phyloP scores from a whole-genome alignment of 805 yeast species.

The Teunomyces atbi region DNA sequence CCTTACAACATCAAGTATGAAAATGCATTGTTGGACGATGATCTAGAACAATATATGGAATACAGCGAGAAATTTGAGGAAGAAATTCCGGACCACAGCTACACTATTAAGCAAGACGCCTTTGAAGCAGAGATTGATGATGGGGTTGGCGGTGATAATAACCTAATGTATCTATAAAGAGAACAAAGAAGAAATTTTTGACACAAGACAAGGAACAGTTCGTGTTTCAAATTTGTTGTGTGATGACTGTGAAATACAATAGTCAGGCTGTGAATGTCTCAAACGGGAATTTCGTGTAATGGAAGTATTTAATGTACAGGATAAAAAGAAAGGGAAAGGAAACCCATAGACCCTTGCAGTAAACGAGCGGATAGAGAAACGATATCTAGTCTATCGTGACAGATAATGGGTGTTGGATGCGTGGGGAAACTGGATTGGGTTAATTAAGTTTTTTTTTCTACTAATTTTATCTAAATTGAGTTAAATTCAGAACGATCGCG shows the following conservation, averaged over 20 bases:
- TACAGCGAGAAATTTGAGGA: conserved; percentile 3
- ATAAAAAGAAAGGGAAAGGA: not conserved
- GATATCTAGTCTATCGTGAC: too few relatives aligned
- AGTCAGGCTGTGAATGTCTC: not conserved
- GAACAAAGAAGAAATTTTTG: not conserved
- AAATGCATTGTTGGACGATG: conserved; percentile 22
- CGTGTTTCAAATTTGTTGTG: not conserved
- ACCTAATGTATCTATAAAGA: conserved; percentile 13
- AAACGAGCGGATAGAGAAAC: not conserved
- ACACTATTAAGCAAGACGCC: conserved; percentile 1
- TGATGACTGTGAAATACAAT: not conserved
- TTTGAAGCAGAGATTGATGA: conserved; percentile 14
- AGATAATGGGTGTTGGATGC: too few relatives aligned
- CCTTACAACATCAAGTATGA: conserved; percentile 36
- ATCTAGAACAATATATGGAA: conserved; percentile 21
- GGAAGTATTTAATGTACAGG: not conserved
- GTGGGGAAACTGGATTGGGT: not conserved
- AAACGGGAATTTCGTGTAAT: too few relatives aligned
- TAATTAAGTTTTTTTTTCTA: not conserved
- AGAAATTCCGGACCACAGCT: conserved; percentile 1
- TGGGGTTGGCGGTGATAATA: conserved; percentile 25
- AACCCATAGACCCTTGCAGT: not conserved
- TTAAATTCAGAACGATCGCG: not conserved
- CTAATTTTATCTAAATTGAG: not conserved
- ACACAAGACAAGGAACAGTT: not conserved